Percentiles rank a stretch among this genome's conserved stretches.
Evolutionary conservation across 495 filamentous ascomycete genomes (phyloP).

Genomic region (Hamigera avellanea): DNA sequence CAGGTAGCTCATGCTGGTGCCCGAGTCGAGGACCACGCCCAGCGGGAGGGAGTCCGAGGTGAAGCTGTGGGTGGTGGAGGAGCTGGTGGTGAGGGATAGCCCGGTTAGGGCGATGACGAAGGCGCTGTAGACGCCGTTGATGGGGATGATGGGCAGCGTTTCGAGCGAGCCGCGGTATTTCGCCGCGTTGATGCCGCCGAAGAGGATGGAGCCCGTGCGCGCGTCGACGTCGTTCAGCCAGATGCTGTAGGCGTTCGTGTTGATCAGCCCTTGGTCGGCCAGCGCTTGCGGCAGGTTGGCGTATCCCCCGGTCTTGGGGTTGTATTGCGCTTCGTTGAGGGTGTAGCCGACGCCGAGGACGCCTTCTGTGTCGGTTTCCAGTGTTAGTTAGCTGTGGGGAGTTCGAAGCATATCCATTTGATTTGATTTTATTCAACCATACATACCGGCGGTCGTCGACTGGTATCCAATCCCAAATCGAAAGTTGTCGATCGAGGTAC

Average conservation of each 20-base stretch:
- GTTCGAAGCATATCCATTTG: too few species aligned
- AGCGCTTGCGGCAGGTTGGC: slow-evolving; percentile 69
- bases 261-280: slow-evolving; percentile 56
- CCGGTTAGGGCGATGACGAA: slow-evolving; percentile 75
- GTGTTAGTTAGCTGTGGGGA: too few species aligned
- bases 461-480: slow-evolving; percentile 82
- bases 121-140: slow-evolving; percentile 49
- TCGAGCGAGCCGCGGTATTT: slow-evolving; percentile 62
- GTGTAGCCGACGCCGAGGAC: slow-evolving; percentile 89
- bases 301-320: slow-evolving; percentile 49
- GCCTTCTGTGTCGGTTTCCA: slow-evolving; percentile 52
- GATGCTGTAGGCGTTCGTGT: slow-evolving; percentile 69
- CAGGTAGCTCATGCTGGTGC: slow-evolving; percentile 79
- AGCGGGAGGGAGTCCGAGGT: slow-evolving; percentile 40
- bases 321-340: slow-evolving; percentile 67
- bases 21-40: slow-evolving; percentile 80
- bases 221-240: slow-evolving; percentile 39
- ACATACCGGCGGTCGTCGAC: slow-evolving; percentile 1
- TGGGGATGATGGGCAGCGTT: slow-evolving; percentile 63
- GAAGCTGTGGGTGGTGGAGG: slow-evolving; percentile 30
- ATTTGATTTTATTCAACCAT: too few species aligned
- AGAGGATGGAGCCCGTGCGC: slow-evolving; percentile 47
- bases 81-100: slow-evolving; percentile 38
- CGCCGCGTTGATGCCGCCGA: slow-evolving; percentile 79
- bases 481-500: slow-evolving; percentile 44